phyloP scores from a whole-genome alignment of 495 filamentous ascomycete genomes.

The Jackrogersella multiformis region DNA sequence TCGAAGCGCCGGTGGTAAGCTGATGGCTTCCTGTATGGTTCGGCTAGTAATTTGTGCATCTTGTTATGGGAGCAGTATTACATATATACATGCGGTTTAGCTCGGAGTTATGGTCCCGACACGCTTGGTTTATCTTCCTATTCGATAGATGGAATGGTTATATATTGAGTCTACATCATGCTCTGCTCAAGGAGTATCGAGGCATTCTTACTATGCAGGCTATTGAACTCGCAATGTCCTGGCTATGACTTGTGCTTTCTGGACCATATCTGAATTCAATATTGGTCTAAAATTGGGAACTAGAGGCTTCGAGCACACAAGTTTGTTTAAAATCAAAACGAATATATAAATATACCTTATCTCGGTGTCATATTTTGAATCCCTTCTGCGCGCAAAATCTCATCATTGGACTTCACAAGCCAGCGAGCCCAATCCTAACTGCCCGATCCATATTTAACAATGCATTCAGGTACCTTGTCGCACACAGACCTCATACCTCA shows the following conservation, averaged over 20 bases:
- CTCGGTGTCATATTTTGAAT: not conserved
- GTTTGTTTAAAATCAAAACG: too few relatives aligned
- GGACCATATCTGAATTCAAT: not conserved
- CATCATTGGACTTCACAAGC: not conserved
- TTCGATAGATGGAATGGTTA: slow-evolving; percentile 3
- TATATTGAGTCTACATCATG: not conserved
- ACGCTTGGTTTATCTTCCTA: slow-evolving; percentile 5
- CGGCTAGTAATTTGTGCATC: not conserved
- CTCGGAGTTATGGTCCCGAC: slow-evolving; percentile 4
- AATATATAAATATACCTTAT: too few relatives aligned
- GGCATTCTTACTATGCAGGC: not conserved
- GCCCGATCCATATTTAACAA: slow-evolving; percentile 9
- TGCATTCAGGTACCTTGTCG: slow-evolving; percentile 1
- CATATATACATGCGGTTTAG: slow-evolving; percentile 17
- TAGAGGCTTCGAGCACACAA: too few relatives aligned
- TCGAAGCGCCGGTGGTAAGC: not conserved
- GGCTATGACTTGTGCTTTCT: not conserved
- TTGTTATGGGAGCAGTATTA: not conserved
- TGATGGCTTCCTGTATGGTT: not conserved
- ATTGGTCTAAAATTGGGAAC: too few relatives aligned
- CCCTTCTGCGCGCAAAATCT: not conserved
- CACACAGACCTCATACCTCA: slow-evolving; percentile 6
- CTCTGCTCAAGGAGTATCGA: not conserved
- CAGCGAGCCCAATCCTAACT: not conserved
- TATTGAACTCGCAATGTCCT: not conserved